A percentile compares a stretch with the other conserved stretches of the same genome.
Evolutionary conservation across 495 filamentous ascomycete species (phyloP).

Genomic region (Annulohypoxylon bovei): DNA sequence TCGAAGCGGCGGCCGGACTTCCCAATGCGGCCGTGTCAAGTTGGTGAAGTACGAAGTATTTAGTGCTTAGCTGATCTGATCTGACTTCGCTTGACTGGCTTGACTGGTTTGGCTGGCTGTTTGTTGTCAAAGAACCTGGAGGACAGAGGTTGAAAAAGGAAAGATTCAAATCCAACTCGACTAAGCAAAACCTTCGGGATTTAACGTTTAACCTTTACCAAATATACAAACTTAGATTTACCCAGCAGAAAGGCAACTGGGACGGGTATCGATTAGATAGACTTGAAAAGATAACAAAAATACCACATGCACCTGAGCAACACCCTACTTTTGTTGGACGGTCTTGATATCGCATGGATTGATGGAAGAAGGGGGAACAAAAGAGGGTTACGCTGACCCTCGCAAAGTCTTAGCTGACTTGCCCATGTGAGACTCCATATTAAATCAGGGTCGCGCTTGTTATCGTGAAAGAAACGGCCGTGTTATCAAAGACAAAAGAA

Average conservation of each 20-base stretch:
- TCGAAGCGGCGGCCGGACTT: slow-evolving; percentile 29
- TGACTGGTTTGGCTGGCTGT: slow-evolving; percentile 17
- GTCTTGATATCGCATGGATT: background rate
- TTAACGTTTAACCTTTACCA: slow-evolving; percentile 24
- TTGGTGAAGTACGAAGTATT: background rate
- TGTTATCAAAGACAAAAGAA: slow-evolving; percentile 4
- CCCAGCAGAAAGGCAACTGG: slow-evolving; percentile 4
- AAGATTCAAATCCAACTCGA: slow-evolving; percentile 23
- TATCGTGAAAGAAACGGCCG: slow-evolving; percentile 23
- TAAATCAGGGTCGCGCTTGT: slow-evolving; percentile 33
- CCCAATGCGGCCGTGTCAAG: slow-evolving; percentile 28
- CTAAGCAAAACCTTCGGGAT: slow-evolving; percentile 14
- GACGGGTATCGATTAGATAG: slow-evolving; percentile 17
- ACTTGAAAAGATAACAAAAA: slow-evolving; percentile 24
- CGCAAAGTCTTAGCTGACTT: slow-evolving; percentile 42
- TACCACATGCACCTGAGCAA: slow-evolving; percentile 4
- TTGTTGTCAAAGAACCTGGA: slow-evolving; percentile 11
- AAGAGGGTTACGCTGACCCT: slow-evolving; percentile 35
- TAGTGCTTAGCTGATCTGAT: background rate
- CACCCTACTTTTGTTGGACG: background rate
- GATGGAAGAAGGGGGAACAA: slow-evolving; percentile 1
- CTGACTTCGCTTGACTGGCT: slow-evolving; percentile 7
- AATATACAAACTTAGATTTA: slow-evolving; percentile 7
- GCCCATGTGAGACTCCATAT: slow-evolving; percentile 42
- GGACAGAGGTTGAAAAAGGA: slow-evolving; percentile 1